Percentiles rank a stretch among this genome's conserved stretches.
These are phyloP conservation scores for Phytophthora sp. DNA, from an alignment of 352 stramenopile genomes.

Conservation along the genomic window DNA sequence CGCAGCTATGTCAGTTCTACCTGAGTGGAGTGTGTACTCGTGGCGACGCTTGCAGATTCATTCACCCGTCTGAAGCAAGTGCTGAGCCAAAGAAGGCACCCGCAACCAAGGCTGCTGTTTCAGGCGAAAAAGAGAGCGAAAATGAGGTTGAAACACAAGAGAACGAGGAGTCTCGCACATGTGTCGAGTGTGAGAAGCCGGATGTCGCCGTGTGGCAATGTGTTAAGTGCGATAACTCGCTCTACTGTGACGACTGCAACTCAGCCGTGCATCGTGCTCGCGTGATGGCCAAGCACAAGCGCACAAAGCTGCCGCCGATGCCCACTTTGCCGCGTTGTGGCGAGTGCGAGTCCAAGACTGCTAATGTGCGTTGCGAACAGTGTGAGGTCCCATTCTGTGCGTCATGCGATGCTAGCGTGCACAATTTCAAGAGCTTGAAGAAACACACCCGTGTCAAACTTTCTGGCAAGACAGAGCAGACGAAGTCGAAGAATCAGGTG, in stretches of 20 bases:
- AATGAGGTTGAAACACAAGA: conserved; percentile 15
- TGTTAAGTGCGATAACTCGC: conserved; percentile 57
- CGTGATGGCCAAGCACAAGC: conserved; percentile 70
- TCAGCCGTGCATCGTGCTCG: conserved; percentile 59
- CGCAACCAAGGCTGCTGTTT: conserved; percentile 11
- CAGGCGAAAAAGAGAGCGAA: conserved; percentile 9
- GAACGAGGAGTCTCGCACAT: conserved; percentile 43
- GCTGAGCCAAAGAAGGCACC: neutral
- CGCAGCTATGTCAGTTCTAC: conserved; percentile 53
- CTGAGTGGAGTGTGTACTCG: conserved; percentile 56
- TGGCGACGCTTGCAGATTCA: conserved; percentile 56
- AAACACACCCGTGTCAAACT: conserved; percentile 47
- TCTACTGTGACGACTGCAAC: conserved; percentile 74
- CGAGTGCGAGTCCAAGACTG: conserved; percentile 54
- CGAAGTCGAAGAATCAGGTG: conserved; percentile 20
- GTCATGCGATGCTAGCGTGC: conserved; percentile 62
- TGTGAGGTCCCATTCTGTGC: conserved; percentile 66
- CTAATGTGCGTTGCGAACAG: conserved; percentile 56
- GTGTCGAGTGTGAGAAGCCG: conserved; percentile 67
- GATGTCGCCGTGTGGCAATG: conserved; percentile 56
- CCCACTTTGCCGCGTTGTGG: conserved; percentile 44
- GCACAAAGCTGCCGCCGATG: conserved; percentile 41
- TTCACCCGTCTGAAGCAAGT: conserved; percentile 35
- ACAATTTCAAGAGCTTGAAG: conserved; percentile 77
- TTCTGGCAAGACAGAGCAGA: conserved; percentile 10